Evolutionary conservation across 805 yeast genomes (phyloP), one percentile per base, ranked within the genome.

Genomic region (Teunomyces aglyptinius): DNA sequence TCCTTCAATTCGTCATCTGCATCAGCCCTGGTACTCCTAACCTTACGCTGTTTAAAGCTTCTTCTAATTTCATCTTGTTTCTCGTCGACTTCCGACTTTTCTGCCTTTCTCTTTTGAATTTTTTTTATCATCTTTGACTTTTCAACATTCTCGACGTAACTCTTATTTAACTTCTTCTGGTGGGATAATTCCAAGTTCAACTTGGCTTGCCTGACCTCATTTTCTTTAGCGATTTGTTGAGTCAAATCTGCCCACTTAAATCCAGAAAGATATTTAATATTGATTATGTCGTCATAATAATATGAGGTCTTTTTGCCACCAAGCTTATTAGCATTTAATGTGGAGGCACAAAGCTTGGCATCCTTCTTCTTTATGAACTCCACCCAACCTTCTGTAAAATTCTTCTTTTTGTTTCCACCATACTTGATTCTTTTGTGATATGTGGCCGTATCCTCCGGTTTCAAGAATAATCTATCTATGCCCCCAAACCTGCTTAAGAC

Each of bases 211-310:
- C 96, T 83, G 36, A 85, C 77, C 64, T 91, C 97, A 52, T 86
- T 85, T 68, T 94, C 98, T 58, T 81, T 81, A 2, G 96, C 90
- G 53, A 92, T 87, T 62, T 92, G 97, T 62, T 86, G 95, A 2
- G 97, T 91, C 61, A 94, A 74, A 59, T 94, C 96, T 46, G 85
- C 77, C 99, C 99, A 94, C 62, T 94, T 94, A 77, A 92, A 94
- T 1, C 92, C 90, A 7, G 89, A 83, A 50, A 94, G 72, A 58
- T 94, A 94, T 64, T 88, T 92, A 49, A 92, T 82, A 63, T 90
- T 94, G 72, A 95, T 76, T 20, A 94, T 84, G 70, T 94, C 99
- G 65, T 94, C 99, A 60, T 94, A 86, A 67, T 91, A 94, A 59
- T 86, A 92, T 7, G 85, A 80, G 2, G 94, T 85, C 67, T 94